Base-by-base conservation (phyloP, 1,284 basidiomycete genomes). In the Puccinia triticina region DNA sequence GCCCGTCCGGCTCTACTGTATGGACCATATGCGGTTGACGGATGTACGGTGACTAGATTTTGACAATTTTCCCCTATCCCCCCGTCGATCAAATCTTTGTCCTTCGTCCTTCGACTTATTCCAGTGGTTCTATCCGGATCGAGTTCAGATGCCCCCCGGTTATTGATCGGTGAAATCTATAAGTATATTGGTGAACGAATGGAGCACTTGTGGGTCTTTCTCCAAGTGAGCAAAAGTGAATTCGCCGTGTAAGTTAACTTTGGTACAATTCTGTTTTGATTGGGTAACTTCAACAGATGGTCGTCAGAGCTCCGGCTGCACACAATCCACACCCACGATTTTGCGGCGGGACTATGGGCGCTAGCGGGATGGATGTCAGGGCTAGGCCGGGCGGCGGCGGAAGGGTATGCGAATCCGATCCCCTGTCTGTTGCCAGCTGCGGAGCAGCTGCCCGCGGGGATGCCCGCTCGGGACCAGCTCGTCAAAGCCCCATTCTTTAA, bases 151-250 rank as follows among this genome's bases (percentile, higher is more conserved):
- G 81, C 84, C 26, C 83, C 83, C 21, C 79, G 84, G 32, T 37
- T 84, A 48, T 76, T 83, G 32, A 83, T 84, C 29, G 84, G 82
- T 10, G 82, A 83, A 26, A 83, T 84, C n/a, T 84, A 84, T 37
- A 75, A 83, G 43, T 84, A 83, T 69, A 82, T 84, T n/a, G 79
- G 74, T 12, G 84, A 84, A 69, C 81, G 72, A 14, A 83, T 84
- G 82, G 84, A 84, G 64, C 81, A 84, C 23, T 73, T 84, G 64
- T 84, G 66, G 40, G 84, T 83, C 32, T 53, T 34, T 55, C 71
- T 73, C 34, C 18, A 16, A 48, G n/a, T n/a, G n/a, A n/a, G 37
- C 37, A 67, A 67, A 23, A 14, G 12, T 57, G 74, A 67, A 77
- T 50, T 69, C 18, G 5, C 8, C 32, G 21, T 57, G 23, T 57